Evolutionary conservation across 2,329 filamentous ascomycete species (phyloP), one percentile per base, ranked within the genome.

Genomic region (Xylariaceae sp.): DNA sequence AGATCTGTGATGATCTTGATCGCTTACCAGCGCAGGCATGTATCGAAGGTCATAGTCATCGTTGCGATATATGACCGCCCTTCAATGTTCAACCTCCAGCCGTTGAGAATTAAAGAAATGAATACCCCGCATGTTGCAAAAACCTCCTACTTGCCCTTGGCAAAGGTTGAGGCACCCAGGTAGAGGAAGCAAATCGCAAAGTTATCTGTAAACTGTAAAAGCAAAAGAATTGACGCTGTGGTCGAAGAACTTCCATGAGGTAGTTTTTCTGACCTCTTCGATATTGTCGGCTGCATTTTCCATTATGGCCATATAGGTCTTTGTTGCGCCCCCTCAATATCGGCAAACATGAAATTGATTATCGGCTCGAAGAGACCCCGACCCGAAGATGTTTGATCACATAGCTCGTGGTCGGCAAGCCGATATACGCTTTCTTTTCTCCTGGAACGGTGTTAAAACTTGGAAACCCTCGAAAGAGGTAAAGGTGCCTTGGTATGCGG

Each of bases 161-260:
- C n/a, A 11, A 31, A 48, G 32, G 50, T 31, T 30, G 26, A 54
- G 35, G 43, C 50, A 44, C 8, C 50, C 52, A 55, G 52, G 34
- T 48, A 27, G 30, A 26, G 43, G 42, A 49, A 58, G 57, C 52
- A 54, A 60, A 37, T 48, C 19, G 37, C 40, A 53, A 44, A 26
- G 47, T 53, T 53, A 32, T 49, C 31, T 47, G 47, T n/a, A 12
- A 40, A 40, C 41, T 11, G 26, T 52, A 30, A 37, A 51, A 49
- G 48, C 41, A 48, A 43, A 50, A 59, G 56, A 51, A 59, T 39
- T 9, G 9, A 6, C 32, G 27, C 32, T 50, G 35, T 51, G 31
- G 30, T 47, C 7, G 48, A 51, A 45, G 40, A 37, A 37, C 4
- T 6, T 50, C 45, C 9, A 19, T 19, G 31, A 1, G 11, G 11